phyloP scores from a whole-genome alignment of 2,329 filamentous ascomycete genomes.

The Microcyclosporella mali region DNA sequence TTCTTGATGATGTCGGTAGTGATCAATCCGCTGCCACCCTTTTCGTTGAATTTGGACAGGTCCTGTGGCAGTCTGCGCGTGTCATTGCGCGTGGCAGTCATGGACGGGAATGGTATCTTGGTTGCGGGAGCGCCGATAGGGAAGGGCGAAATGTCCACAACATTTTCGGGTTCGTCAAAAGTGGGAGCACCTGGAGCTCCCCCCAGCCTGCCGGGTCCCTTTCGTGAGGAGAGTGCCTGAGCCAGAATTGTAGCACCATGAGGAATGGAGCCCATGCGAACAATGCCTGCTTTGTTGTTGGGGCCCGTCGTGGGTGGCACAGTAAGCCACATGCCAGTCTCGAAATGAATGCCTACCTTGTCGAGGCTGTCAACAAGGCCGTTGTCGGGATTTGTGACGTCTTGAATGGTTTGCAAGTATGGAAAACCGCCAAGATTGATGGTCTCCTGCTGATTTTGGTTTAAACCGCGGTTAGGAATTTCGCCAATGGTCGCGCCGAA shows the following conservation, averaged over 20 bases:
- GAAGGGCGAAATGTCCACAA: conserved; percentile 28
- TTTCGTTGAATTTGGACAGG: conserved; percentile 25
- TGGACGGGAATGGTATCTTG: conserved; percentile 7
- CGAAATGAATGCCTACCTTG: conserved; percentile 36
- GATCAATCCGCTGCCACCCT: conserved; percentile 26
- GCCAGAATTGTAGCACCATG: conserved; percentile 43
- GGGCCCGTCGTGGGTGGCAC: conserved; percentile 26
- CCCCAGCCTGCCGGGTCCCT: no score
- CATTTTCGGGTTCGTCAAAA: no score
- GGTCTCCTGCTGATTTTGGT: conserved; percentile 32
- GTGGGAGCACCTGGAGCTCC: no score
- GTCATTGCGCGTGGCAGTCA: conserved; percentile 7
- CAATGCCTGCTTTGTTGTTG: background rate
- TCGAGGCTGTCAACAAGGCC: conserved; percentile 20
- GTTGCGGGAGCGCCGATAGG: conserved; percentile 2
- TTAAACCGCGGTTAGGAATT: conserved; percentile 38
- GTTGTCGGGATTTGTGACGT: conserved; percentile 27
- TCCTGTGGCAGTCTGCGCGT: conserved; percentile 30
- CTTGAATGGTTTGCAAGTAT: conserved; percentile 34
- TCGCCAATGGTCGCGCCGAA: conserved; percentile 32
- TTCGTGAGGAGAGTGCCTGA: conserved; percentile 28
- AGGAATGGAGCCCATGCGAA: conserved; percentile 40
- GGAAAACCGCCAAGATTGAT: conserved; percentile 34
- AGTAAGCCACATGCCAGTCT: conserved; percentile 38
- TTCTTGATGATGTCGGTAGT: conserved; percentile 24